Conservation (phyloP, 495 filamentous ascomycete genomes). For the Penicillium odoratum region DNA sequence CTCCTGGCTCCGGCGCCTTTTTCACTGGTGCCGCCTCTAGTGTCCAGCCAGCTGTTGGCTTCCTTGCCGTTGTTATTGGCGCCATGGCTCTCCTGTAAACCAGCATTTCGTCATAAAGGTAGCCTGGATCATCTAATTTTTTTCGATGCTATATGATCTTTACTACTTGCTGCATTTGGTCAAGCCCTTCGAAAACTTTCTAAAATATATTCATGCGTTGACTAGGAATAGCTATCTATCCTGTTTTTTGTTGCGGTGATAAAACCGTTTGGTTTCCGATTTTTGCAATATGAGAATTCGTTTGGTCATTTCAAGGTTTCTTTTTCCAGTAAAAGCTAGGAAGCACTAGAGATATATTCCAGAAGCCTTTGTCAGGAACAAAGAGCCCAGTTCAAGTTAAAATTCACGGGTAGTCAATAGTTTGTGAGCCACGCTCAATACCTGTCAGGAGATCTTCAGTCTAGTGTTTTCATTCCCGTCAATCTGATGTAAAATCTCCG, state of each 20-base stretch:
- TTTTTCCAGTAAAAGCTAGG: no score
- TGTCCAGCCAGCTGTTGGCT: background rate
- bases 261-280: no score
- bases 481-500: no score
- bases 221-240: background rate
- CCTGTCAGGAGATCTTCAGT: no score
- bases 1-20: background rate
- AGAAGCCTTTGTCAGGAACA: no score
- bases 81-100: background rate
- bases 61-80: background rate
- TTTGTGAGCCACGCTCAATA: no score
- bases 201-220: background rate
- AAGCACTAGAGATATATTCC: no score
- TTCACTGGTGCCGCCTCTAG: constrained; percentile 1
- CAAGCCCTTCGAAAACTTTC: background rate
- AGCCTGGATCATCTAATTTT: background rate
- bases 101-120: background rate
- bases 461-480: no score
- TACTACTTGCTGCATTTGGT: background rate
- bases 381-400: no score
- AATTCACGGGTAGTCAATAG: no score
- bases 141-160: background rate
- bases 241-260: background rate
- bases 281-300: no score
- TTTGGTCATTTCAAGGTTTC: no score